phyloP scores from a whole-genome alignment of 192 early-diverging fungal species.

The Podila clonocystis region DNA sequence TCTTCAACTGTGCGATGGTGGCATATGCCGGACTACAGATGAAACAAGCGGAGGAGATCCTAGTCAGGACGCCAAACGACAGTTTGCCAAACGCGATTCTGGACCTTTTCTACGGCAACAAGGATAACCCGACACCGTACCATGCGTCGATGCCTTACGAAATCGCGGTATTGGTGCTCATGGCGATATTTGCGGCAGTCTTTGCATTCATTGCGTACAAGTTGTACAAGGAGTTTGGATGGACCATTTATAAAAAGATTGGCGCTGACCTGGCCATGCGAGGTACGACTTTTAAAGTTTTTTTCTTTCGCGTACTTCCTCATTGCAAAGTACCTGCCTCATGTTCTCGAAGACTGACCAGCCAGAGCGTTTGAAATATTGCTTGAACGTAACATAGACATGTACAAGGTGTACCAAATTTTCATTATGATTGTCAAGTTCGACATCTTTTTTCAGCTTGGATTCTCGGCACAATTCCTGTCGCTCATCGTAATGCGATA shows the following conservation, averaged over 20 bases:
- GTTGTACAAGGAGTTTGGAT: slow-evolving; percentile 85
- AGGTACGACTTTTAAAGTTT: slow-evolving; percentile 42
- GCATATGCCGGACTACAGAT: slow-evolving; percentile 78
- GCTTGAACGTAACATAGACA: slow-evolving; percentile 48
- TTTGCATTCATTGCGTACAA: slow-evolving; percentile 67
- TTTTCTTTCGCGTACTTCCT: neutral
- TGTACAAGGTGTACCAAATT: slow-evolving; percentile 82
- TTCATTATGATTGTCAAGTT: slow-evolving; percentile 86
- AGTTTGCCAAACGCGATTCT: slow-evolving; percentile 28
- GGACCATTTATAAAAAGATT: slow-evolving; percentile 87
- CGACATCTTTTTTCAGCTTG: slow-evolving; percentile 82
- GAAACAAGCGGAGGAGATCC: slow-evolving; percentile 40
- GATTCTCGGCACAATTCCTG: slow-evolving; percentile 80
- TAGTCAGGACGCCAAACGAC: slow-evolving; percentile 9
- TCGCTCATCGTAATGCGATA: slow-evolving; percentile 67
- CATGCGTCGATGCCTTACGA: slow-evolving; percentile 52
- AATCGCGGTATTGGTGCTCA: slow-evolving; percentile 66
- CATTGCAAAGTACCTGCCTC: neutral
- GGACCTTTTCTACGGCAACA: neutral
- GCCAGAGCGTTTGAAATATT: neutral
- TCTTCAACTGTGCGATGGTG: slow-evolving; percentile 71
- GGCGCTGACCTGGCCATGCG: slow-evolving; percentile 81
- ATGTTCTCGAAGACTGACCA: neutral
- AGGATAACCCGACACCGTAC: slow-evolving; percentile 11
- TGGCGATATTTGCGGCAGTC: slow-evolving; percentile 56